Percentiles rank a stretch among this genome's conserved stretches.
phyloP scores from a whole-genome alignment of 352 stramenopile species.

The Aphanomyces stellatus region DNA sequence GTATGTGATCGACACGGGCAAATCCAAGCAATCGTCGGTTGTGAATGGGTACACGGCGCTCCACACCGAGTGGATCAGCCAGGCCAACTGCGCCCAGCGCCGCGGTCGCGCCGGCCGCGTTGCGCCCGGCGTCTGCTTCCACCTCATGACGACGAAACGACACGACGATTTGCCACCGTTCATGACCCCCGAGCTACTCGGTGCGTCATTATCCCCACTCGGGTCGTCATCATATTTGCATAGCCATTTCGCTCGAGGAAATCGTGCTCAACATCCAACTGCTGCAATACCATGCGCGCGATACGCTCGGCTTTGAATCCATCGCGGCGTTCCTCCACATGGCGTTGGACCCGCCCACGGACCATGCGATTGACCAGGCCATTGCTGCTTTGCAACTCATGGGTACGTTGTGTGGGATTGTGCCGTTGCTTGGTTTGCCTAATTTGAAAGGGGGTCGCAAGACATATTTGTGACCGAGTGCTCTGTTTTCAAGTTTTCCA shows the following conservation, averaged over 20 bases:
- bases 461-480: neutral
- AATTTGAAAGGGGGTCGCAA: neutral
- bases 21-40: conserved; percentile 50
- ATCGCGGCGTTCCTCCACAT: conserved; percentile 83
- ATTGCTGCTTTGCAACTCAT: conserved; percentile 84
- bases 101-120: conserved; percentile 90
- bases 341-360: conserved; percentile 89
- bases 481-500: neutral
- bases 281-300: conserved; percentile 42
- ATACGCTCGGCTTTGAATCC: conserved; percentile 54
- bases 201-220: too few relatives aligned
- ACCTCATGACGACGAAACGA: conserved; percentile 52
- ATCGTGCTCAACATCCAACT: conserved; percentile 69
- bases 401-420: conserved; percentile 35
- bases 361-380: conserved; percentile 85
- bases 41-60: conserved; percentile 46
- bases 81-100: conserved; percentile 84
- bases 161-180: conserved; percentile 71
- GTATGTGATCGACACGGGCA: conserved; percentile 82
- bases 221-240: neutral
- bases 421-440: too few relatives aligned
- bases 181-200: conserved; percentile 65
- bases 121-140: conserved; percentile 90
- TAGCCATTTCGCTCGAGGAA: conserved; percentile 41
- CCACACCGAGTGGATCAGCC: conserved; percentile 81